These are phyloP conservation scores for Hyaloperonospora arabidopsidis DNA, from an alignment of 352 stramenopile species.

Conservation along the genomic window DNA sequence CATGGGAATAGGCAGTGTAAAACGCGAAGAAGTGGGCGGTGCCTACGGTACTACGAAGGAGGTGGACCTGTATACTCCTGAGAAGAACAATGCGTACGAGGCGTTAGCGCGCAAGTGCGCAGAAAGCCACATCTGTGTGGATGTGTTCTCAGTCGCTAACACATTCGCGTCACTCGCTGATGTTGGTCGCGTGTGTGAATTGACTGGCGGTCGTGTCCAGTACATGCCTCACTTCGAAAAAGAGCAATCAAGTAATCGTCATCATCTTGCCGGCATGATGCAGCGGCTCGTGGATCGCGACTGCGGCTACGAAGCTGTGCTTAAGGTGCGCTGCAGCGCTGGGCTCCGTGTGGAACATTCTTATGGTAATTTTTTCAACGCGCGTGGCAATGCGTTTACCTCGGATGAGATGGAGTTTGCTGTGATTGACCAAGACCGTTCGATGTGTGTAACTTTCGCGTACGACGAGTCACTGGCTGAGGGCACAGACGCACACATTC, in stretches of 20 bases:
- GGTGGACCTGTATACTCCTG: slow-evolving; percentile 73
- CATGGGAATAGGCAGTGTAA: slow-evolving; percentile 66
- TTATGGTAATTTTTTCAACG: slow-evolving; percentile 74
- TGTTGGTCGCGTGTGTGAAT: slow-evolving; percentile 67
- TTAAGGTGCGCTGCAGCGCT: slow-evolving; percentile 83
- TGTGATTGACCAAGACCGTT: slow-evolving; percentile 79
- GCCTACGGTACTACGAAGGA: slow-evolving; percentile 81
- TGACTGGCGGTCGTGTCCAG: slow-evolving; percentile 78
- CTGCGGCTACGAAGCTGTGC: slow-evolving; percentile 77
- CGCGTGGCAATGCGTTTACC: slow-evolving; percentile 45
- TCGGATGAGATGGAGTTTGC: slow-evolving; percentile 87
- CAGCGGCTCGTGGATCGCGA: slow-evolving; percentile 67
- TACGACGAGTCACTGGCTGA: slow-evolving; percentile 80
- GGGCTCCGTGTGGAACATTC: slow-evolving; percentile 82
- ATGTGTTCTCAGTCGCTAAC: slow-evolving; percentile 82
- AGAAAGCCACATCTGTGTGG: slow-evolving; percentile 74
- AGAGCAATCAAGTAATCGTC: slow-evolving; percentile 69
- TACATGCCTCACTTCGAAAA: slow-evolving; percentile 86
- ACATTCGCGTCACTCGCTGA: slow-evolving; percentile 77
- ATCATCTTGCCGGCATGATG: slow-evolving; percentile 69
- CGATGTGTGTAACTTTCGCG: slow-evolving; percentile 81
- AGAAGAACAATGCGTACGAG: slow-evolving; percentile 66
- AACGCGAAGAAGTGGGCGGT: slow-evolving; percentile 71
- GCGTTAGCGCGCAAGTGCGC: slow-evolving; percentile 55
- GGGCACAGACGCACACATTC: slow-evolving; percentile 71